Evolutionary conservation across 495 filamentous ascomycete species (phyloP), one percentile per base, ranked within the genome.

Genomic region (Neurospora sp.): DNA sequence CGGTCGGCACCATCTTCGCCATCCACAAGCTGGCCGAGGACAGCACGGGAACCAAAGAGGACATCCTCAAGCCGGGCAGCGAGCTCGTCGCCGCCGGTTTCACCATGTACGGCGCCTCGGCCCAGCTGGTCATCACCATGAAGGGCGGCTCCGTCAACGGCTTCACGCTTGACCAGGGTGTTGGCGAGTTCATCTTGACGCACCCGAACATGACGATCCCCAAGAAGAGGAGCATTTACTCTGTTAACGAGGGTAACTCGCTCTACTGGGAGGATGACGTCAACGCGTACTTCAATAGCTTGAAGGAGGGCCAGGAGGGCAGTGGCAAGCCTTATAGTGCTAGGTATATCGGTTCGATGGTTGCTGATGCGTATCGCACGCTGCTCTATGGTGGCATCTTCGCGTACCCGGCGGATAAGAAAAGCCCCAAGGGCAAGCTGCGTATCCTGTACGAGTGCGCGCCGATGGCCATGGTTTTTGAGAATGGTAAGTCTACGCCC

Each of bases 61-160:
- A 97, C 81, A 86, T 98, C 48, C 88, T 97, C 71, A 89, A 88
- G 81, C 92, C 96, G 1, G 96, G 96, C 44, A 93, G 93, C 3
- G 93, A 96, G 81, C 89, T 98, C 40, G 90, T 98, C 39, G 96
- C 96, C 27, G 91, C 93, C 4, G 96, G 96, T 3, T 99, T 99
- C 86, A 99, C 96, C 81, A 99, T 99, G 96, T 99, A 99, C 83
- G 96, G 96, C 78, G 96, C 96, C 76, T 97, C 94, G 31, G 91
- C 96, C 8, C 94, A 98, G 83, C 86, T 99, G 70, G 96, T 99
- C 71, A 91, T 99, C 81, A 99, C 96, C 53, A 98, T 99, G 94
- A 92, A 91, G 81, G 93, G 92, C 72, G 94, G 96, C 61, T 87
- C 81, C 71, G 96, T 99, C 83, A 97, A 98, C 82, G 96, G 95